These are phyloP conservation scores for Ordospora colligata DNA, from an alignment of 371 early-diverging fungal species.

Conservation along the genomic window DNA sequence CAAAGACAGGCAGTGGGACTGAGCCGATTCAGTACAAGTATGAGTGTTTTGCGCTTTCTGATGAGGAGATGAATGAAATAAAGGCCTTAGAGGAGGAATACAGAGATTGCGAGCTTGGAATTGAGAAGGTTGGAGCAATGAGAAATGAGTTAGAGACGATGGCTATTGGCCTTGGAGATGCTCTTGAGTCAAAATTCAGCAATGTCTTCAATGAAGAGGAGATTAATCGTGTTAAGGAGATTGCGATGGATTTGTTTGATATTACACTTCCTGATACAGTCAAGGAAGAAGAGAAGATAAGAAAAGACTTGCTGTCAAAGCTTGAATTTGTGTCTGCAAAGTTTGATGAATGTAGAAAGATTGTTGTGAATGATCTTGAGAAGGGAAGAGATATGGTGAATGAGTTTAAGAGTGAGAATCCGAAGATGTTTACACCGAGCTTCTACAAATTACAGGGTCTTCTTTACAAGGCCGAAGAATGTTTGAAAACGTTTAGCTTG, in stretches of 20 bases:
- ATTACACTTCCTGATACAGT: background rate
- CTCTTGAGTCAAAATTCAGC: background rate
- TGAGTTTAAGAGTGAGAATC: conserved; percentile 5
- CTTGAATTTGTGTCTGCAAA: conserved; percentile 16
- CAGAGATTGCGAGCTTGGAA: conserved; percentile 12
- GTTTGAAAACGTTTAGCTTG: conserved; percentile 9
- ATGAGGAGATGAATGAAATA: background rate
- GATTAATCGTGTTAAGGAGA: background rate
- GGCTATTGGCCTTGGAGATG: conserved; percentile 7
- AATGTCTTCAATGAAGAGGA: conserved; percentile 15
- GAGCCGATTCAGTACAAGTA: background rate
- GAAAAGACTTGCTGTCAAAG: background rate
- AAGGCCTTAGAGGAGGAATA: conserved; percentile 21
- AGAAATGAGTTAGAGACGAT: conserved; percentile 37
- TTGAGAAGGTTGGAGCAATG: conserved; percentile 28
- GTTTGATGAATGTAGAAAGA: background rate
- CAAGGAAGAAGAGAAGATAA: conserved; percentile 12
- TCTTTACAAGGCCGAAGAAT: conserved; percentile 2
- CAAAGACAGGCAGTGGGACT: background rate
- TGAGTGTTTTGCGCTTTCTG: background rate
- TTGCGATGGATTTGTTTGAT: conserved; percentile 27
- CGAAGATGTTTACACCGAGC: background rate
- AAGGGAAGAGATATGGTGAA: background rate
- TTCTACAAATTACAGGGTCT: conserved; percentile 16
- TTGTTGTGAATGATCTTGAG: background rate